Evolutionary conservation across 2,329 filamentous ascomycete genomes (phyloP), one percentile per base, ranked within the genome.

Genomic region (Didymella sp.): DNA sequence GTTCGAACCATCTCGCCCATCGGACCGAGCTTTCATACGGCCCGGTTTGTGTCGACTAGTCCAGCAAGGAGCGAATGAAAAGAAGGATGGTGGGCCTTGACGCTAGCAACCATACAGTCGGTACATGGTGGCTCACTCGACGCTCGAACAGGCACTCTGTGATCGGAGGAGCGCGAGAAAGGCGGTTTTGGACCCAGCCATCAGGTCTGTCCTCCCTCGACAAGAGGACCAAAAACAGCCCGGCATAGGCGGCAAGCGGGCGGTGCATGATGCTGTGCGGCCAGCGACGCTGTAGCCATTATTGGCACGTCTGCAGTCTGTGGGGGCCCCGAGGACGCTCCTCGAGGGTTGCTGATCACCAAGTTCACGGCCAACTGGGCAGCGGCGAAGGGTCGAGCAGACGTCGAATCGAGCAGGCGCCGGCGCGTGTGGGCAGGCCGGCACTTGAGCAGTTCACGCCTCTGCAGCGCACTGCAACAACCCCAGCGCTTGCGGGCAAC

Each of bases 21-120:
- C 51, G 52, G 46, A 50, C 52, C 52, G 48, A 57, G 35, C 48
- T 25, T 24, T 35, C 28, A 42, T 22, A 52, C 54, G 54, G 54
- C 25, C 54, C 54, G 54, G 44, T 45, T 56, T 22, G 52, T 19
- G 35, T n/a, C n/a, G 41, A 56, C 41, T 52, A 45, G 50, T 15
- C 12, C 17, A 8, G 25, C n/a, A 9, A 19, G 6, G 28, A 21
- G 9, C 54, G 48, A 57, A 57, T 57, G 38, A 31, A 22, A 15
- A n/a, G 6, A 33, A 19, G 27, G 40, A 4, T 2, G 12, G 54
- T 47, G 54, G 51, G 45, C 6, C 42, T 41, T 13, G 12, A 41
- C 38, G 38, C 38, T 41, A 41, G 38, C 22, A 41, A 41, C 38
- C 27, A 28, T n/a, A 24, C 47, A 13, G 42, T 44, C 42, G 42